Percentiles rank a stretch among this genome's conserved stretches.
These are phyloP conservation scores for Inga leiocalycina DNA, from an alignment of 306 rosid genomes.

Conservation along the genomic window DNA sequence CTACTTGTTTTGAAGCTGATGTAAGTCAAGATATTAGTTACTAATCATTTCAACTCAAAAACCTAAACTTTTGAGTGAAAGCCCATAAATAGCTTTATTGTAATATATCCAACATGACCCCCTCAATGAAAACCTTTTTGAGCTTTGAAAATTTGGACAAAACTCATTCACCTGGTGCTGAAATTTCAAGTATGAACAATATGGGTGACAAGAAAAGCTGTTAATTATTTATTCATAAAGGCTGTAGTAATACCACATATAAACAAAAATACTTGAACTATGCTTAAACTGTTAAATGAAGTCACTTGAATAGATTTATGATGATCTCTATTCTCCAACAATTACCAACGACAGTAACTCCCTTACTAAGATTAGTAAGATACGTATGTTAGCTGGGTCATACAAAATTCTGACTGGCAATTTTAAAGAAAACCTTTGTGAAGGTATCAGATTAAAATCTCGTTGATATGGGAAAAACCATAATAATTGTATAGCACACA, in stretches of 20 bases:
- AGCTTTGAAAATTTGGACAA: neutral
- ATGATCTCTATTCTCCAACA: neutral
- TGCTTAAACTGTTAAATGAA: neutral
- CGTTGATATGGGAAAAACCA: constrained; percentile 5
- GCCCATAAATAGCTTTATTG: neutral
- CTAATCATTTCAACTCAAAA: neutral
- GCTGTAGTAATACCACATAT: neutral
- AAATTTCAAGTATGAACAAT: neutral
- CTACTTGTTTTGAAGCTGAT: neutral
- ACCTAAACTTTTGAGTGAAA: neutral
- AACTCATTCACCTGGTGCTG: neutral
- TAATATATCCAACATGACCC: neutral
- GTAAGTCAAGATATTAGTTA: neutral
- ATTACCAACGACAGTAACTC: neutral
- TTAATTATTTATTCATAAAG: neutral
- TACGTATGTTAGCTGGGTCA: neutral
- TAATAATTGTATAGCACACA: neutral
- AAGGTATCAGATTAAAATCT: neutral
- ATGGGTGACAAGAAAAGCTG: neutral
- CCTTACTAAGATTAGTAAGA: neutral
- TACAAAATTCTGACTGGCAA: neutral
- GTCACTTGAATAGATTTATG: neutral
- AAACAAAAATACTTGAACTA: neutral
- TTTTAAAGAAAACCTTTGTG: neutral
- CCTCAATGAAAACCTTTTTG: neutral